These are phyloP conservation scores for Aspergillus bombycis DNA, from an alignment of 2,329 filamentous ascomycete species.

Conservation along the genomic window DNA sequence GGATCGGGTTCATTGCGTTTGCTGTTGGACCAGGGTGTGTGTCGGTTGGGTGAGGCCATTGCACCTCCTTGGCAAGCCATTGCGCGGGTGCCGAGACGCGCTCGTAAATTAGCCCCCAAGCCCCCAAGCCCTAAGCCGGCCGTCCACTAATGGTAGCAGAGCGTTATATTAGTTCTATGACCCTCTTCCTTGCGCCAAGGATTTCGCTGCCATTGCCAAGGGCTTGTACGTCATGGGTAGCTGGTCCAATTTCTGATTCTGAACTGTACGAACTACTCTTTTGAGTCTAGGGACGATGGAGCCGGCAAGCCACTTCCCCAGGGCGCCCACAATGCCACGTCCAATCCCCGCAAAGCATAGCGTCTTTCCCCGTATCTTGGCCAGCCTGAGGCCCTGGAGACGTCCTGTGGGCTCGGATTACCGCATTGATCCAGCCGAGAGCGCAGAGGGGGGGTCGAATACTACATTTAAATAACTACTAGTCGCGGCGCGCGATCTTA, in stretches of 20 bases:
- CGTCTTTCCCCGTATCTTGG: conserved; percentile 30
- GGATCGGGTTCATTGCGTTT: too few species aligned
- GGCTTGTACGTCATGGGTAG: conserved; percentile 7
- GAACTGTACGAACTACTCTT: neutral
- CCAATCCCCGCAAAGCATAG: conserved; percentile 21
- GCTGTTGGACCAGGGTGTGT: neutral
- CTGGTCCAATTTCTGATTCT: conserved; percentile 3
- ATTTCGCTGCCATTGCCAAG: conserved; percentile 15
- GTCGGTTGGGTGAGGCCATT: neutral
- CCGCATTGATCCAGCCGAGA: conserved; percentile 28
- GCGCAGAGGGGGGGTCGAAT: neutral
- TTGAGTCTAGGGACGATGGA: conserved; percentile 12
- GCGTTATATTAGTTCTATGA: neutral
- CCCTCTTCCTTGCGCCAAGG: conserved; percentile 11
- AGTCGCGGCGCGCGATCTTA: conserved; percentile 9
- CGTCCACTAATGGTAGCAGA: neutral
- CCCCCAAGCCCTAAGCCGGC: neutral
- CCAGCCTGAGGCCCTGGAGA: conserved; percentile 18
- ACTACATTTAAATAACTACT: conserved; percentile 27
- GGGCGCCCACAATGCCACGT: conserved; percentile 8
- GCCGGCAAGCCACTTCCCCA: conserved; percentile 20
- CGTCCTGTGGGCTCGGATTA: conserved; percentile 27
- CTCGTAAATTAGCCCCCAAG: neutral
- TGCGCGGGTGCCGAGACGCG: neutral
- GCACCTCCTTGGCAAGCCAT: neutral